These are phyloP conservation scores for Dalechampia spathulata DNA, from an alignment of 441 rosid genomes.

Conservation along the genomic window DNA sequence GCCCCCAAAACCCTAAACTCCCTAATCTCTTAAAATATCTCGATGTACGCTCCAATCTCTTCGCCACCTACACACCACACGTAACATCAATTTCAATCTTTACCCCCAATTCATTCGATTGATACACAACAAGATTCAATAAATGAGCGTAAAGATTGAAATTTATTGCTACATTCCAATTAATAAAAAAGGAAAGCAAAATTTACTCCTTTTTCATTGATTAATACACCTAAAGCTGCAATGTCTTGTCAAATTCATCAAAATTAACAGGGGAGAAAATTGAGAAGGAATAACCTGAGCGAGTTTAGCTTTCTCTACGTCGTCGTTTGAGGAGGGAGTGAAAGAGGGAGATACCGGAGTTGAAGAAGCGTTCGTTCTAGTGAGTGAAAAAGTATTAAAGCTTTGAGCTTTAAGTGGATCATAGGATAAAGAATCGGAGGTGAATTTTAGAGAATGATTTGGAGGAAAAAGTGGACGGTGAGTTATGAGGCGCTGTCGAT, in stretches of 20 bases:
- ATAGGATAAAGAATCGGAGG: conserved; percentile 7
- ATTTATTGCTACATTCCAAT: no score
- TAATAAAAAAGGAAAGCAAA: neutral
- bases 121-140: no score
- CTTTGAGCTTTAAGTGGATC: conserved; percentile 28
- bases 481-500: neutral
- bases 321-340: conserved; percentile 33
- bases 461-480: conserved; percentile 12
- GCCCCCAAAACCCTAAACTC: conserved; percentile 92
- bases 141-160: no score
- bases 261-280: no score
- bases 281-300: no score
- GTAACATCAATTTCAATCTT: neutral
- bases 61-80: conserved; percentile 55
- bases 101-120: neutral
- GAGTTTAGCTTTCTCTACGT: conserved; percentile 64
- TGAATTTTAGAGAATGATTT: conserved; percentile 15
- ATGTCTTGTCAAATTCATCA: no score
- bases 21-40: conserved; percentile 88
- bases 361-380: conserved; percentile 19
- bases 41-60: conserved; percentile 84
- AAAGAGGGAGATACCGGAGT: conserved; percentile 39
- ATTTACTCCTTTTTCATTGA: neutral
- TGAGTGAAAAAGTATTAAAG: conserved; percentile 22
- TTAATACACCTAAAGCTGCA: neutral